Evolutionary conservation across 495 filamentous ascomycete species (phyloP).

Genomic region (Choiromyces venosus): DNA sequence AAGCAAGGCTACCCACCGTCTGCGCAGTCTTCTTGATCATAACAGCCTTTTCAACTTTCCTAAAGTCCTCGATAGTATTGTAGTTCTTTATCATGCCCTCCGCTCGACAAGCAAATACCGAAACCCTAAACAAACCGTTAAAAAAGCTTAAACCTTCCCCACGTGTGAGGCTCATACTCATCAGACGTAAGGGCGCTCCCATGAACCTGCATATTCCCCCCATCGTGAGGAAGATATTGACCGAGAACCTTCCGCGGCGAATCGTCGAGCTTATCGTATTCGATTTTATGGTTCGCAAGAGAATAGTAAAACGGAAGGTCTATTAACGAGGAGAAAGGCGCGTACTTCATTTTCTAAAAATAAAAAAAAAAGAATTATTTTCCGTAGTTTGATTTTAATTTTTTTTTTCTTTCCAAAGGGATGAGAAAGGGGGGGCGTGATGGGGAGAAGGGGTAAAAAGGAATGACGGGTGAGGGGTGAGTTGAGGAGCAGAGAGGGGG

Average conservation of each 20-base stretch:
- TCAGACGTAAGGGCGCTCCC: slow-evolving; percentile 75
- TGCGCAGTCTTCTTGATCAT: slow-evolving; percentile 68
- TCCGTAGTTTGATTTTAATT: neutral
- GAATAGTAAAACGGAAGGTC: slow-evolving; percentile 91
- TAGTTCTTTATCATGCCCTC: slow-evolving; percentile 94
- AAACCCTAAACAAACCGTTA: slow-evolving; percentile 52
- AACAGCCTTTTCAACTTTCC: slow-evolving; percentile 62
- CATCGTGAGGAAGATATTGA: slow-evolving; percentile 77
- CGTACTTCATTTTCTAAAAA: slow-evolving; percentile 54
- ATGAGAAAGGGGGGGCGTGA: neutral
- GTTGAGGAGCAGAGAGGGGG: neutral
- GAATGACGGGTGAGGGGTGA: neutral
- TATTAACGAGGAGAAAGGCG: slow-evolving; percentile 85
- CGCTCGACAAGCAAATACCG: slow-evolving; percentile 66
- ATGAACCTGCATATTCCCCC: slow-evolving; percentile 79
- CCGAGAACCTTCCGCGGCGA: slow-evolving; percentile 82
- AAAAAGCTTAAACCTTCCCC: slow-evolving; percentile 16
- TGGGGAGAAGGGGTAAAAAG: neutral
- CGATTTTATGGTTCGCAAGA: slow-evolving; percentile 82
- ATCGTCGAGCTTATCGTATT: slow-evolving; percentile 92
- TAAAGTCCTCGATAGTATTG: slow-evolving; percentile 93
- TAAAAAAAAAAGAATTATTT: too few species aligned
- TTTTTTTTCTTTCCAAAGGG: neutral
- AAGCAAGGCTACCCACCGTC: slow-evolving; percentile 55
- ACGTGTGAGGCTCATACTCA: slow-evolving; percentile 54